These are phyloP conservation scores for Colletotrichum sp. DNA, from an alignment of 2,329 filamentous ascomycete species.

Conservation along the genomic window DNA sequence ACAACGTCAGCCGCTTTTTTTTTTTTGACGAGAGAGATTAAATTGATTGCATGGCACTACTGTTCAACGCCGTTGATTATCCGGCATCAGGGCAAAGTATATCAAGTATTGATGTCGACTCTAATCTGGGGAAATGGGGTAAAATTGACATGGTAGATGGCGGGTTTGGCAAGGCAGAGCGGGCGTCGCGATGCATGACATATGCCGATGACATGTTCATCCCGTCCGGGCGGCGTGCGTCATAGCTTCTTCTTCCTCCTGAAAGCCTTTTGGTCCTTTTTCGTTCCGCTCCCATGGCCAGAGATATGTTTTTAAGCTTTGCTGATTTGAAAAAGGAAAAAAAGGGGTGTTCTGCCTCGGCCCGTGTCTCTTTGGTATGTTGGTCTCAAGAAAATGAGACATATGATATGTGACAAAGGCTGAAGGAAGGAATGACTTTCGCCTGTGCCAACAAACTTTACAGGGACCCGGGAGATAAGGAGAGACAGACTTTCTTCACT, in stretches of 20 bases:
- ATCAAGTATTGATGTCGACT: background rate
- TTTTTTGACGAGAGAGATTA: background rate
- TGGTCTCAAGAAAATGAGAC: background rate
- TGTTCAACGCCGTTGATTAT: background rate
- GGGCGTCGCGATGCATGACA: conserved; percentile 18
- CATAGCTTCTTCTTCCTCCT: background rate
- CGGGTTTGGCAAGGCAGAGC: conserved; percentile 8
- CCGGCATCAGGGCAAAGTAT: background rate
- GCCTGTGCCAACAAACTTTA: background rate
- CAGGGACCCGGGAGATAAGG: background rate
- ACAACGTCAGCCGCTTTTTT: background rate
- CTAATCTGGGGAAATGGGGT: background rate
- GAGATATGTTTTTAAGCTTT: background rate
- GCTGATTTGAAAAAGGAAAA: background rate
- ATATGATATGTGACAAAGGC: background rate
- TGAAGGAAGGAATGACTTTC: background rate
- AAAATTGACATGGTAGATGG: background rate
- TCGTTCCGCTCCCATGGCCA: background rate
- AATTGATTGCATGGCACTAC: background rate
- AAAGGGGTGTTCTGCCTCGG: background rate
- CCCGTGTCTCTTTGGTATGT: background rate
- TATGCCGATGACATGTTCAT: conserved; percentile 12
- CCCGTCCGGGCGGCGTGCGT: background rate
- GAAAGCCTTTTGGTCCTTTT: background rate
- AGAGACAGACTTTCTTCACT: background rate